Evolutionary conservation across 2,329 filamentous ascomycete species (phyloP), one percentile per base, ranked within the genome.

Genomic region (Nemania abortiva): DNA sequence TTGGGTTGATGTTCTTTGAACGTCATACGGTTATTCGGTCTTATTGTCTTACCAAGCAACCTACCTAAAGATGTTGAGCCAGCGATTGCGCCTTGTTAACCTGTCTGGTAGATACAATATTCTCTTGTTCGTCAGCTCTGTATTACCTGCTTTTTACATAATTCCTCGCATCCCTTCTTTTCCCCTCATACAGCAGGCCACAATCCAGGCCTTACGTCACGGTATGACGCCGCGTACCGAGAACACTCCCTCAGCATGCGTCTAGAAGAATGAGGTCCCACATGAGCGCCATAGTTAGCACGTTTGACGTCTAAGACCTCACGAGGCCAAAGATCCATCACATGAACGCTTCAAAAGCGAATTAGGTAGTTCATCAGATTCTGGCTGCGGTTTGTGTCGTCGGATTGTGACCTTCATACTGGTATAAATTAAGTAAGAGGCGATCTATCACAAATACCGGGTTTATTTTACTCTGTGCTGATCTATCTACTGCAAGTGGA

Each of bases 401-500:
- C n/a, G 18, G 15, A 47, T n/a, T 47, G 24, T 37, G 34, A 37
- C 34, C 24, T 27, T 27, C 24, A 49, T 49, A 49, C 22, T 37
- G 57, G 37, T 42, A 4, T 24, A 52, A 37, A 57, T 37, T 37
- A 37, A 37, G 34, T 37, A 37, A 37, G 34, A 37, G 34, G 34
- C 6, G 34, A 37, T 55, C 49, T 47, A 55, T 63, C 59, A 55
- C 57, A 55, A 52, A 55, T 56, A 61, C 22, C 45, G 31, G 29
- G 34, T 64, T 54, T 20, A 42, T 60, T 59, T 49, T 20, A 39
- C n/a, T 34, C 45, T 45, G 6, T 45, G 55, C 31, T 22, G 56
- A 65, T 65, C 63, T 24, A 49, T 49, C 15, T 47, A 47, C 15
- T 20, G 5, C 27, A 29, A 52, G 57, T 66, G 63, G 54, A 47